Evolutionary conservation across 1,284 basidiomycete genomes (phyloP), one percentile per base, ranked within the genome.

Genomic region (Tilletia setariae): DNA sequence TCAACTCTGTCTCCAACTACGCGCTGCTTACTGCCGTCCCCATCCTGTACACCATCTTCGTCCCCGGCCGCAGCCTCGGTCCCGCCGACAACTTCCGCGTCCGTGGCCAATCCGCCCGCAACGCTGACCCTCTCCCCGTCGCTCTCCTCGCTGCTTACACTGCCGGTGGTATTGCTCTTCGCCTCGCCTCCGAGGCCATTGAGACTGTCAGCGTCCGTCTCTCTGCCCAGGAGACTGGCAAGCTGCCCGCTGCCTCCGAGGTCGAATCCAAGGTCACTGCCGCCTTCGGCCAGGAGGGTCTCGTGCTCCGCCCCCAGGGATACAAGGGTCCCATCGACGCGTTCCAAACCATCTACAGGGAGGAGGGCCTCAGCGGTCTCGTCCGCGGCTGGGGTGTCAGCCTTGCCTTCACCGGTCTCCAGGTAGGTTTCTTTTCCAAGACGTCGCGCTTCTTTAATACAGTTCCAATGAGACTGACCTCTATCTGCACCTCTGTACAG

Each of bases 281-380:
- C 42, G 62, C 62, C 21, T 46, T 63, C 62, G 56, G 56, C 56
- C 56, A 61, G 28, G 56, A 61, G 56, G 28, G 28, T 35, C 42
- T 63, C 35, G 62, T 63, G 11, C 43, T 63, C 42, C 62, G 62
- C 62, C 62, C 62, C 35, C 8, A 42, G 32, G n/a, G n/a, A 1
- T 63, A 63, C 62, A 44, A 43, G 42, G 62, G 62, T 16, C 62
- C 62, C 42, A 63, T 63, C n/a, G 62, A 63, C 62, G 62, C 62
- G 11, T 63, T 63, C 62, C 42, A 42, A 35, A n/a, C 42, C 62
- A 63, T 63, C 62, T 40, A 40, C 62, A 63, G 44, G 21, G 62
- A 63, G 62, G 62, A 63, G 62, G 62, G 62, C 16, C 43, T 44
- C 42, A 23, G 8, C 42, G 62, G 62, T 25, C 62, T 63, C 62